Evolutionary conservation across 75 land plant genomes (phyloP).

Genomic region (Pinus albicaulis): DNA sequence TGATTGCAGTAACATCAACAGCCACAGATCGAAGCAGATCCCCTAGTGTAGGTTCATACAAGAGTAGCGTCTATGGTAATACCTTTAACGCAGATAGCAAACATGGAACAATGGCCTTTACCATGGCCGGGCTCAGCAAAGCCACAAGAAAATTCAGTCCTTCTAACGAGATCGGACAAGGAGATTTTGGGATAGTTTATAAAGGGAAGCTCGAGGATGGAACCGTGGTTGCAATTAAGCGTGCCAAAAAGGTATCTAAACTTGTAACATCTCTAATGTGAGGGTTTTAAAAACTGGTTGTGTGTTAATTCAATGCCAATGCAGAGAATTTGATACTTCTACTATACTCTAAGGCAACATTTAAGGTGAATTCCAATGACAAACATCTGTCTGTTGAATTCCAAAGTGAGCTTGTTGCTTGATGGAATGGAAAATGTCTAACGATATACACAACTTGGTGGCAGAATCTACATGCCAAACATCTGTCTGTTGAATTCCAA

Average conservation of each 20-base stretch:
- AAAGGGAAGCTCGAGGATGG: conserved; percentile 80
- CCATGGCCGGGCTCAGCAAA: conserved; percentile 49
- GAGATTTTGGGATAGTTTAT: conserved; percentile 75
- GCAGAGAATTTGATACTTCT: background rate
- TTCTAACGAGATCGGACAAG: conserved; percentile 63
- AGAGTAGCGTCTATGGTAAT: background rate
- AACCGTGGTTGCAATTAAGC: conserved; percentile 69
- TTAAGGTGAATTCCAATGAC: background rate
- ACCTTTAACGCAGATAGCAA: background rate
- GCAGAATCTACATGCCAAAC: conserved; percentile 75
- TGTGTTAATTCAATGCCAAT: background rate
- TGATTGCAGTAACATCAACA: background rate
- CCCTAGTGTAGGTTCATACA: background rate
- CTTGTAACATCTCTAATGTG: background rate
- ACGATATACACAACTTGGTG: background rate
- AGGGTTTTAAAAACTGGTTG: background rate
- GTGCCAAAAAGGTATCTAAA: conserved; percentile 57
- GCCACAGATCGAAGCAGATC: conserved; percentile 3
- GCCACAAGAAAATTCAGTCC: conserved; percentile 66
- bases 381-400: too few species aligned
- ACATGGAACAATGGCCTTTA: conserved; percentile 24
- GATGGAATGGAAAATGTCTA: background rate
- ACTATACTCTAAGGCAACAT: background rate
- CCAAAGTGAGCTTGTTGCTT: background rate
- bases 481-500: conserved; percentile 58